Evolutionary conservation across 805 yeast species (phyloP), one percentile per base, ranked within the genome.

Genomic region (Wickerhamomyces bovis): DNA sequence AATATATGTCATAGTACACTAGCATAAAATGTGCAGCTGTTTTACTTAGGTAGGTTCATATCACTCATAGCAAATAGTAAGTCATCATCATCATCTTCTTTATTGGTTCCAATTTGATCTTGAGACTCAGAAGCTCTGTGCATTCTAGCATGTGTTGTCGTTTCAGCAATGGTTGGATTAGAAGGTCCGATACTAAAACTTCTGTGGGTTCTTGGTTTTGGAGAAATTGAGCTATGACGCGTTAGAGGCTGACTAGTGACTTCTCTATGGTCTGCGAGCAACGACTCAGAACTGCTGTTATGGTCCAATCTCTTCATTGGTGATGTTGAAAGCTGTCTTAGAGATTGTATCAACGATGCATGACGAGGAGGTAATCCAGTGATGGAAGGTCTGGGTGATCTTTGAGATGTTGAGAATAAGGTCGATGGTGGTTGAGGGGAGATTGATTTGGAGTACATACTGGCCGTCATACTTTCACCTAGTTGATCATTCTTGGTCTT

Each of bases 11-110:
- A 3, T 11, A 31, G 3, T 31, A 6, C 18, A n/a, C n/a, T n/a
- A n/a, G 8, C 9, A 33, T 11, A 16, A 8, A 16, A n/a, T n/a
- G 20, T 16, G 36, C 11, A 33, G 36, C 36, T 33, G 18, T 31
- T 11, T 35, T 35, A 51, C 31, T 55, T 57, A n/a, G 61, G 52
- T 25, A 75, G 58, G 56, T 76, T 78, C 87, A 83, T 82, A 56
- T 83, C 89, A 59, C 88, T 83, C 89, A 81, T 82, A 20, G 85
- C 76, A 61, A 82, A 81, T 41, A 82, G 64, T 47, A 83, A 65
- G 44, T 82, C 87, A 51, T 81, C 88, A 46, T 82, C 87, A 6
- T 66, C 62, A 0, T 52, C 57, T 12, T 57, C 63, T 12, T 57
- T 62, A 23, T 64, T 67, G 40, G 36, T 16, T 33, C 20, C 36